Percentiles rank a stretch among this genome's conserved stretches.
Evolutionary conservation across 768 basidiomycete species (phyloP).

Genomic region (Mycena epipterygia): DNA sequence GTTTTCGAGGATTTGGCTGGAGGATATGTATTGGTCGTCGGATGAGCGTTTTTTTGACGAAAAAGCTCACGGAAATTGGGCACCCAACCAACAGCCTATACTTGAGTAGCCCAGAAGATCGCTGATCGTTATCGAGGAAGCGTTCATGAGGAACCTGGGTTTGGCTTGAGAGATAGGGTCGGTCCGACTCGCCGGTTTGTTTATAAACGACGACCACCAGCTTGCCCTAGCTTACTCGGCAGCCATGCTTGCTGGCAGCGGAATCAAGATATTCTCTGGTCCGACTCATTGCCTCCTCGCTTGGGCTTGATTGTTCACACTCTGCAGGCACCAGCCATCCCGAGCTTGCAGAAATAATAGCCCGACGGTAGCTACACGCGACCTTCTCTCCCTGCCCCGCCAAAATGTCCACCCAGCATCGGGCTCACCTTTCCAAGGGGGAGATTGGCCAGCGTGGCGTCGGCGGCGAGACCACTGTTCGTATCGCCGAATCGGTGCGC

Average conservation of each 20-base stretch:
- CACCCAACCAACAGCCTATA: constrained; percentile 86
- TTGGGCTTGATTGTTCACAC: constrained; percentile 15
- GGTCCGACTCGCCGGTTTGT: no score
- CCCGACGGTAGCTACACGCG: constrained; percentile 76
- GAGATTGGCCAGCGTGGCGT: constrained; percentile 90
- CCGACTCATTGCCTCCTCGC: constrained; percentile 24
- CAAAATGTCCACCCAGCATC: constrained; percentile 66
- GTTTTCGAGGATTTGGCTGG: constrained; percentile 90
- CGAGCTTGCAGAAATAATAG: constrained; percentile 93
- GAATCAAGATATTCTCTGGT: constrained; percentile 72
- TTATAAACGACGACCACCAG: no score
- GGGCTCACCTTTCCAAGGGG: constrained; percentile 89
- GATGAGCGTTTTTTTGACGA: constrained; percentile 2
- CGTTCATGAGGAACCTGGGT: neutral
- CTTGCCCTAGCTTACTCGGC: no score
- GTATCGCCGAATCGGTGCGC: constrained; percentile 73
- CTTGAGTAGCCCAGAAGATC: constrained; percentile 79
- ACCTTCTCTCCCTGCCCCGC: constrained; percentile 39
- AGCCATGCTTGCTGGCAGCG: constrained; percentile 65
- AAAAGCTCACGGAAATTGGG: constrained; percentile 86
- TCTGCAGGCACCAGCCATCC: constrained; percentile 91
- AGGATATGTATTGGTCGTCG: constrained; percentile 18
- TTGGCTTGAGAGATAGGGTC: no score
- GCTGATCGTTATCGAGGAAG: constrained; percentile 56
- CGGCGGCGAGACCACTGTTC: constrained; percentile 87